Conservation (phyloP, 257 asterid genomes). For the Phtheirospermum japonicum region DNA sequence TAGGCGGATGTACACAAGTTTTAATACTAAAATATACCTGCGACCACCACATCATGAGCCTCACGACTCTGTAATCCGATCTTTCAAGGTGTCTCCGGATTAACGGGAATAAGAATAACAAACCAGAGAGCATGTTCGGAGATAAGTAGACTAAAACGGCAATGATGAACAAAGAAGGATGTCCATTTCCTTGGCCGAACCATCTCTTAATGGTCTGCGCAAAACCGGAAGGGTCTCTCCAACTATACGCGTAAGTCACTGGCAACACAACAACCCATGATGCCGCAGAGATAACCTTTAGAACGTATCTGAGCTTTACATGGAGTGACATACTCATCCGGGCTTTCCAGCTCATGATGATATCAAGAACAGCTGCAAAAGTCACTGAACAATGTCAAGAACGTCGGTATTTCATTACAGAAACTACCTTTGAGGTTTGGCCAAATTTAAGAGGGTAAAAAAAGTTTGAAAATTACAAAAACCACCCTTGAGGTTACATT, state of each 20-base stretch:
- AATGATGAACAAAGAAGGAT: constrained; percentile 76
- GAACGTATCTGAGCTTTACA: constrained; percentile 82
- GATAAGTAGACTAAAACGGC: constrained; percentile 82
- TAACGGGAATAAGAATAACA: constrained; percentile 75
- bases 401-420: neutral
- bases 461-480: neutral
- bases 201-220: constrained; percentile 73
- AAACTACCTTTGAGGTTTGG: neutral
- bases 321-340: constrained; percentile 80
- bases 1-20: too few species aligned
- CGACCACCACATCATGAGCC: constrained; percentile 99
- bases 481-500: neutral
- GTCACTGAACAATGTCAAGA: constrained; percentile 10
- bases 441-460: neutral
- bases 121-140: constrained; percentile 87
- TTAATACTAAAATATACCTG: constrained; percentile 50
- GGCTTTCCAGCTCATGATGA: constrained; percentile 83
- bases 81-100: constrained; percentile 85
- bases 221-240: constrained; percentile 71
- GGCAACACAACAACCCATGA: constrained; percentile 87
- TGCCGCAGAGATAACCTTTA: constrained; percentile 76
- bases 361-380: constrained; percentile 72
- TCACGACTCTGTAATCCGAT: constrained; percentile 76
- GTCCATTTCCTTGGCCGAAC: constrained; percentile 74
- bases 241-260: constrained; percentile 90